A percentile compares a stretch with the other conserved stretches of the same genome.
Conservation (phyloP, 768 basidiomycete species). For the Podaxis rugospora region DNA sequence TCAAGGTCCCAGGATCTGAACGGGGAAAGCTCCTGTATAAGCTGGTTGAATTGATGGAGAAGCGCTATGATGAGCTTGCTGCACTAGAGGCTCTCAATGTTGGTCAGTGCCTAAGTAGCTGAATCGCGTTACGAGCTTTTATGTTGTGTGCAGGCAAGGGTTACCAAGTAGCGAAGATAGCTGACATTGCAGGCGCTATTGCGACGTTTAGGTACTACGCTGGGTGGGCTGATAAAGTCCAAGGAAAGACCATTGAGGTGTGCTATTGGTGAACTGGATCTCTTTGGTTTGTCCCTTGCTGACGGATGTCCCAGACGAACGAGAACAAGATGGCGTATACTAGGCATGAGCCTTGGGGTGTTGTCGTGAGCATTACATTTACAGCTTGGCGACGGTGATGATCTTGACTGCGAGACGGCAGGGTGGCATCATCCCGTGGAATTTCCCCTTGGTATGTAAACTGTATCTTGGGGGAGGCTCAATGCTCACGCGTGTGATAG, state of each 20-base stretch:
- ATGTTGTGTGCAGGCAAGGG: slow-evolving; percentile 46
- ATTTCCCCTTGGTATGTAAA: slow-evolving; percentile 31
- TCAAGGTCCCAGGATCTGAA: slow-evolving; percentile 46
- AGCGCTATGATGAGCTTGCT: slow-evolving; percentile 57
- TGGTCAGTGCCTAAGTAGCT: too few species aligned
- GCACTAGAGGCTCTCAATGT: slow-evolving; percentile 74
- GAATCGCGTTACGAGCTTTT: too few species aligned
- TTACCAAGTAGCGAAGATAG: slow-evolving; percentile 40
- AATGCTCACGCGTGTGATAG: background rate
- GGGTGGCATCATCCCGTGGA: slow-evolving; percentile 63
- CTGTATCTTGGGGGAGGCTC: background rate
- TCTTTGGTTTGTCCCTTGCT: background rate
- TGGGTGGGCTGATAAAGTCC: slow-evolving; percentile 87
- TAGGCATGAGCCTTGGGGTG: slow-evolving; percentile 61
- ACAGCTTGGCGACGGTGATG: background rate
- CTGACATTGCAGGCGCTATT: slow-evolving; percentile 46
- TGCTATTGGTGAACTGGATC: background rate
- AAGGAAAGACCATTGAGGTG: slow-evolving; percentile 70
- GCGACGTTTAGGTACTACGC: slow-evolving; percentile 70
- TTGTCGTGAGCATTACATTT: slow-evolving; percentile 25
- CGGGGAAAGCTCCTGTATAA: slow-evolving; percentile 59
- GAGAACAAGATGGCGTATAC: slow-evolving; percentile 62
- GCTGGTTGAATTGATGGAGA: slow-evolving; percentile 61
- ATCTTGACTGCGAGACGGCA: slow-evolving; percentile 1
- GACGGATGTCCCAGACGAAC: slow-evolving; percentile 32